Evolutionary conservation across 2,329 filamentous ascomycete genomes (phyloP).

Genomic region (Gaeumannomyces sp.): DNA sequence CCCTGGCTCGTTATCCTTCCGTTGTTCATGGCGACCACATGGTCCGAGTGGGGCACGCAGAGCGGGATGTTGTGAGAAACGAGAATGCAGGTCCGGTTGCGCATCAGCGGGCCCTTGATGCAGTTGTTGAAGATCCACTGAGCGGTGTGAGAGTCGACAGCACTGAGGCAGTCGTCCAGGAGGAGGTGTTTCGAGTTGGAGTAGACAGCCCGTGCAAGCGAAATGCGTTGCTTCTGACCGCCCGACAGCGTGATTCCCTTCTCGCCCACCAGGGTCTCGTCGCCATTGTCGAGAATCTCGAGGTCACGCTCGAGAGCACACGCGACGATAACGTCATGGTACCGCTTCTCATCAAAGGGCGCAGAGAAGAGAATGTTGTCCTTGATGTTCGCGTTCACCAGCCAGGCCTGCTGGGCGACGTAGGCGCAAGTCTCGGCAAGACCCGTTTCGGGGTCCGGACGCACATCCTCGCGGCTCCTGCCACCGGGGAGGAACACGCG

Average conservation of each 20-base stretch:
- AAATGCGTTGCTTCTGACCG: constrained; percentile 96
- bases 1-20: constrained; percentile 74
- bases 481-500: constrained; percentile 80
- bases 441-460: constrained; percentile 72
- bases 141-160: constrained; percentile 93
- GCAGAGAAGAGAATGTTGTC: constrained; percentile 93
- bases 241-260: constrained; percentile 96
- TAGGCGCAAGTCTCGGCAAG: constrained; percentile 91
- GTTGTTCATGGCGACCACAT: constrained; percentile 81
- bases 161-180: constrained; percentile 90
- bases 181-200: constrained; percentile 87
- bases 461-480: constrained; percentile 77
- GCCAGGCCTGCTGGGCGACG: constrained; percentile 93
- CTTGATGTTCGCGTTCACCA: constrained; percentile 91
- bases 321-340: constrained; percentile 80
- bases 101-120: constrained; percentile 84
- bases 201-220: constrained; percentile 93
- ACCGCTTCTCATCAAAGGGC: constrained; percentile 72
- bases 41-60: constrained; percentile 72
- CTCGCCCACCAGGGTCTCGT: constrained; percentile 90
- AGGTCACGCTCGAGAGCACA: constrained; percentile 89
- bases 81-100: constrained; percentile 80
- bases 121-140: constrained; percentile 98
- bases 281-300: constrained; percentile 84
- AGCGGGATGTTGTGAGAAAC: constrained; percentile 95